phyloP scores from a whole-genome alignment of 192 early-diverging fungal species.

The Obelidium mucronatum region DNA sequence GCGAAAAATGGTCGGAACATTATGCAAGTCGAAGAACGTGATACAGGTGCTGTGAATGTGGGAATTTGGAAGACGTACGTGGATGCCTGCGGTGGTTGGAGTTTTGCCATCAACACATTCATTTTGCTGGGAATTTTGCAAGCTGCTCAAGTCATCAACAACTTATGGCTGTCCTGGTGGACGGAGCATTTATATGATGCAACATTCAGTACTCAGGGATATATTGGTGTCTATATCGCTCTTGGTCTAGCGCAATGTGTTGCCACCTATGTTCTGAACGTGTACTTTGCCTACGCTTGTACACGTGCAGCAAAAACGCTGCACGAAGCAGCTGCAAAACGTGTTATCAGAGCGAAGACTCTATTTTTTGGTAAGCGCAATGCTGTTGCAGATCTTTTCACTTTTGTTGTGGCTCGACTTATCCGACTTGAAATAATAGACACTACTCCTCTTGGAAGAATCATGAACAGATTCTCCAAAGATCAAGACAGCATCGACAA shows the following conservation, averaged over 20 bases:
- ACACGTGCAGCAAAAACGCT: conserved; percentile 61
- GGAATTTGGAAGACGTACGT: conserved; percentile 31
- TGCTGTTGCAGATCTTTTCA: background rate
- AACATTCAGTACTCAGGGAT: conserved; percentile 39
- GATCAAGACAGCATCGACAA: conserved; percentile 76
- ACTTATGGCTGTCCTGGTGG: conserved; percentile 49
- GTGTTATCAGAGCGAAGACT: conserved; percentile 74
- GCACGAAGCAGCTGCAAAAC: conserved; percentile 69
- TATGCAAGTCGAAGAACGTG: conserved; percentile 82
- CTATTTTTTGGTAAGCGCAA: conserved; percentile 66
- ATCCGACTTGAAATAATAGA: no score
- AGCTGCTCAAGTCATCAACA: conserved; percentile 56
- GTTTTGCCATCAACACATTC: background rate
- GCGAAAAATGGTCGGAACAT: conserved; percentile 53
- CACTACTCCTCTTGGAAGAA: conserved; percentile 76
- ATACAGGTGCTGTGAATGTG: conserved; percentile 72
- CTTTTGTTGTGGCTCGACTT: no score
- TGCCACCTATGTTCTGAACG: conserved; percentile 50
- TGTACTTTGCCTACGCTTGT: conserved; percentile 60
- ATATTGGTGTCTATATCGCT: conserved; percentile 69
- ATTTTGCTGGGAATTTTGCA: conserved; percentile 45
- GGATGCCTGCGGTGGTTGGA: conserved; percentile 13
- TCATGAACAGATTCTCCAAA: conserved; percentile 74
- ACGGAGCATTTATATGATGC: conserved; percentile 27
- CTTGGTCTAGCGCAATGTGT: conserved; percentile 63